Percentiles rank a stretch among this genome's conserved stretches.
These are phyloP conservation scores for Alternaria sp. DNA, from an alignment of 2,329 filamentous ascomycete genomes.

Conservation along the genomic window DNA sequence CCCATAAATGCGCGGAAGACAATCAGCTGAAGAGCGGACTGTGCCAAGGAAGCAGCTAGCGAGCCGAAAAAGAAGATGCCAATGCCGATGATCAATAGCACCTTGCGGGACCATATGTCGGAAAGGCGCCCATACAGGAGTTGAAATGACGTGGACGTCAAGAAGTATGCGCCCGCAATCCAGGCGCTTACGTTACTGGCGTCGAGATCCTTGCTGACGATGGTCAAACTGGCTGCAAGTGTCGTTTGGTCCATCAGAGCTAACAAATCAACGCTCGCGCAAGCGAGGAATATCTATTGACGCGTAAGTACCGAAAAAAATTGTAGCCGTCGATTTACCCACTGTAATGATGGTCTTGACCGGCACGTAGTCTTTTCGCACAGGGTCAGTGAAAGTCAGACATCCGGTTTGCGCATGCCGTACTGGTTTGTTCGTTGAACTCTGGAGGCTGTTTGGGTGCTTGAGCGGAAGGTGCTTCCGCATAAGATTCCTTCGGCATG, in stretches of 20 bases:
- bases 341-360: conserved; percentile 33
- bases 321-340: neutral
- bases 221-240: conserved; percentile 34
- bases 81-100: conserved; percentile 62
- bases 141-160: conserved; percentile 70
- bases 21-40: conserved; percentile 63
- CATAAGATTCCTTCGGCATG: neutral
- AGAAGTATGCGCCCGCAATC: conserved; percentile 63
- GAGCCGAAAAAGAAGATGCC: conserved; percentile 59
- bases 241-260: conserved; percentile 37
- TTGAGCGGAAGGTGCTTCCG: neutral
- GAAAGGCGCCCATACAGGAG: conserved; percentile 70
- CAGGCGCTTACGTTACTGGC: conserved; percentile 62
- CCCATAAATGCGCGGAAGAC: conserved; percentile 68
- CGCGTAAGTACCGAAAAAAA: conserved; percentile 6
- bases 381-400: neutral
- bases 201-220: conserved; percentile 44
- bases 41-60: conserved; percentile 64
- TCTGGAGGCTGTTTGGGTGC: conserved; percentile 4
- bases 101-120: conserved; percentile 63
- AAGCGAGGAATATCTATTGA: conserved; percentile 33
- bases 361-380: conserved; percentile 27
- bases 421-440: conserved; percentile 36
- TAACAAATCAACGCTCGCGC: conserved; percentile 33
- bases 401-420: neutral